phyloP scores from a whole-genome alignment of 2,329 filamentous ascomycete species.

The Stachybotrys elegans region DNA sequence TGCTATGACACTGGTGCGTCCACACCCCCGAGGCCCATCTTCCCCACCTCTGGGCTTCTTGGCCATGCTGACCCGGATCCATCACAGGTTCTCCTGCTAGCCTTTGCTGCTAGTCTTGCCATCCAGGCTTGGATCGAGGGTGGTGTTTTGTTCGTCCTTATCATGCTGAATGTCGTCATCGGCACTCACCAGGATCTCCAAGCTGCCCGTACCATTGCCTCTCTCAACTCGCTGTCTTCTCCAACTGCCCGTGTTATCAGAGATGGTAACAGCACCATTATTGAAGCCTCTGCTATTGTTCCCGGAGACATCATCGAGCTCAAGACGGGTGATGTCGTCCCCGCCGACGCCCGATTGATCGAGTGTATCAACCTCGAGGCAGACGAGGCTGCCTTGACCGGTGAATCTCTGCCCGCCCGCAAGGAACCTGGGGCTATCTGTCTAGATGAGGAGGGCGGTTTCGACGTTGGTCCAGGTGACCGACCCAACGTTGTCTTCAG shows the following conservation, averaged over 20 bases:
- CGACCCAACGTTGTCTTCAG: conserved; percentile 55
- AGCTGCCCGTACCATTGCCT: conserved; percentile 37
- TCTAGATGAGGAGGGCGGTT: conserved; percentile 11
- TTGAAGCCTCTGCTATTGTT: conserved; percentile 36
- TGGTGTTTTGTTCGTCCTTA: conserved; percentile 46
- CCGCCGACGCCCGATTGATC: conserved; percentile 48
- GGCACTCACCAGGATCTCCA: conserved; percentile 38
- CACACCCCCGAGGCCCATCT: background rate
- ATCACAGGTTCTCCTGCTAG: conserved; percentile 46
- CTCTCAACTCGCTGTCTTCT: conserved; percentile 26
- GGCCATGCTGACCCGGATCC: background rate
- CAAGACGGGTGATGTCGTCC: conserved; percentile 49
- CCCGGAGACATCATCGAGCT: conserved; percentile 49
- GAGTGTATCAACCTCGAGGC: conserved; percentile 58
- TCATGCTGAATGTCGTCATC: conserved; percentile 46
- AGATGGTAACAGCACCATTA: conserved; percentile 24
- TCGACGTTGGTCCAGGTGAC: conserved; percentile 36
- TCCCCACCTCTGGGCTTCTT: background rate
- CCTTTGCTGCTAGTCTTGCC: conserved; percentile 50
- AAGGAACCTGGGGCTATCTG: conserved; percentile 40
- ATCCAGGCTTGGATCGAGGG: conserved; percentile 50
- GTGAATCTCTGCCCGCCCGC: conserved; percentile 52
- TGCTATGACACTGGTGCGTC: conserved; percentile 49
- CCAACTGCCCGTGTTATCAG: conserved; percentile 34
- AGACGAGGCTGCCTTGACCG: conserved; percentile 57